Evolutionary conservation across 2,329 filamentous ascomycete genomes (phyloP).

Genomic region (Helicocarpus griseus): DNA sequence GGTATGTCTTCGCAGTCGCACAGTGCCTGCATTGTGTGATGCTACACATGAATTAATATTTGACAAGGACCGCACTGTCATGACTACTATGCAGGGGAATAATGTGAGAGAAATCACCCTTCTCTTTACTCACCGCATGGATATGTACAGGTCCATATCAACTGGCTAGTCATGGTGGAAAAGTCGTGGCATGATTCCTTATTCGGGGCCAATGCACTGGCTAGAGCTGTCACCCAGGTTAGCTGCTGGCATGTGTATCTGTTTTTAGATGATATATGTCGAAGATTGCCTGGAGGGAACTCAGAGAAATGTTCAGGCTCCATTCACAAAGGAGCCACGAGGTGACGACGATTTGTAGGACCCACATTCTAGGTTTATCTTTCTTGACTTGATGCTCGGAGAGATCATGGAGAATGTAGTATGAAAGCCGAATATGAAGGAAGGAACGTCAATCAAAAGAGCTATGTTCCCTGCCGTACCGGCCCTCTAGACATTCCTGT

Average conservation of each 20-base stretch:
- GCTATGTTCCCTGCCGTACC: no score
- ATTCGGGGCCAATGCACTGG: background rate
- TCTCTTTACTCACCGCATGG: background rate
- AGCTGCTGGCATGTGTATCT: background rate
- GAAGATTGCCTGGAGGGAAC: no score
- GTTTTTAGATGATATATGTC: background rate
- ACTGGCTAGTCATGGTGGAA: background rate
- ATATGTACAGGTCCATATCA: background rate
- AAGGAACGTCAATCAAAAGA: background rate
- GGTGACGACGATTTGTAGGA: no score
- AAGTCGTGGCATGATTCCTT: background rate
- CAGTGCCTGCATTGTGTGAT: constrained; percentile 1
- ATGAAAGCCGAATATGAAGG: background rate
- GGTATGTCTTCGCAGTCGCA: background rate
- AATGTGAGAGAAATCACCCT: background rate
- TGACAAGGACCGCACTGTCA: background rate
- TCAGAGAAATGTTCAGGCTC: no score
- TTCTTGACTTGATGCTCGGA: background rate
- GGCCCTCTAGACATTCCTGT: no score
- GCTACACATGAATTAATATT: background rate
- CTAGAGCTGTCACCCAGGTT: background rate
- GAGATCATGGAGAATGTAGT: background rate
- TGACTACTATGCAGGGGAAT: background rate
- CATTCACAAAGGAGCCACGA: no score
- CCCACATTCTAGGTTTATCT: no score